Evolutionary conservation across 495 filamentous ascomycete genomes (phyloP).

Genomic region (Wilcoxina mikolae): DNA sequence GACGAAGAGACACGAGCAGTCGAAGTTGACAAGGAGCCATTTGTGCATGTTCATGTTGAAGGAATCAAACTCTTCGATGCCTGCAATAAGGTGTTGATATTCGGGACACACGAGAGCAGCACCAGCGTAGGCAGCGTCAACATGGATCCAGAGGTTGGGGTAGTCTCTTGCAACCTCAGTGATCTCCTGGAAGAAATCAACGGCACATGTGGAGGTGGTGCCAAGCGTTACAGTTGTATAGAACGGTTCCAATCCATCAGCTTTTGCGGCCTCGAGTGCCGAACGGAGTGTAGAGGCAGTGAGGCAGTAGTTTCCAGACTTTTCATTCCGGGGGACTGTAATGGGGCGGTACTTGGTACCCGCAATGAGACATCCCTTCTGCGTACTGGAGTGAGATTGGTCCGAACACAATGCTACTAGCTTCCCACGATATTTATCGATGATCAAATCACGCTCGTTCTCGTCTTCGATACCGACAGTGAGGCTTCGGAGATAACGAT

Average conservation of each 20-base stretch:
- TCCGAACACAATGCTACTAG: constrained; percentile 73
- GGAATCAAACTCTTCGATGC: constrained; percentile 58
- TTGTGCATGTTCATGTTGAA: constrained; percentile 98
- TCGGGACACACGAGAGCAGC: constrained; percentile 68
- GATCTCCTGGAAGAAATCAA: constrained; percentile 67
- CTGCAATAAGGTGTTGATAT: constrained; percentile 51
- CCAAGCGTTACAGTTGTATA: constrained; percentile 76
- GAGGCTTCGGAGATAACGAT: constrained; percentile 54
- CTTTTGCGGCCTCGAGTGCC: constrained; percentile 45
- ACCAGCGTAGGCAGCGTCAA: constrained; percentile 94
- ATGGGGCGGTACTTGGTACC: constrained; percentile 64
- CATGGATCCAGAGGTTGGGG: constrained; percentile 71
- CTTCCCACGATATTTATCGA: constrained; percentile 48
- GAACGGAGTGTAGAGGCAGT: constrained; percentile 47
- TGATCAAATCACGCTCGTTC: constrained; percentile 47
- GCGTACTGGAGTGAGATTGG: constrained; percentile 64
- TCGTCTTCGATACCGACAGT: constrained; percentile 39
- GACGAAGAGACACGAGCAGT: constrained; percentile 72
- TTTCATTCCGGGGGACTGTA: constrained; percentile 35
- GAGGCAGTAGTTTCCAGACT: constrained; percentile 49
- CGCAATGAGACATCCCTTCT: constrained; percentile 76
- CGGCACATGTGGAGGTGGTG: constrained; percentile 73
- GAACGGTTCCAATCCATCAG: constrained; percentile 62
- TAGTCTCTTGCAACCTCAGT: constrained; percentile 47
- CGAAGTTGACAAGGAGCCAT: constrained; percentile 91